These are phyloP conservation scores for Acer negundo DNA, from an alignment of 345 rosid genomes.

Conservation along the genomic window DNA sequence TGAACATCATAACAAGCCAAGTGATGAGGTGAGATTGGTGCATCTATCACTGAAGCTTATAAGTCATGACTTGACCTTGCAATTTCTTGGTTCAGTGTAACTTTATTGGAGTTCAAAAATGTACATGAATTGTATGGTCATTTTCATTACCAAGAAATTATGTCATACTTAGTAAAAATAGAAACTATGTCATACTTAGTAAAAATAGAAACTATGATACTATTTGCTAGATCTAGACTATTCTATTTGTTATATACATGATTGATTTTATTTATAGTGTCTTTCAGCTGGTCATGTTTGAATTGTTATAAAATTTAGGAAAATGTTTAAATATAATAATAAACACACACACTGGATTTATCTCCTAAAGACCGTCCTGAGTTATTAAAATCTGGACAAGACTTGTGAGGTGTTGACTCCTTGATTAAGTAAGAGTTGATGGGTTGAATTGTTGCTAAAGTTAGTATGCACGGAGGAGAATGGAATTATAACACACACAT, in stretches of 20 bases:
- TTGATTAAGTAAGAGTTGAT: background rate
- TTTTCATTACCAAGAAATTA: too few relatives aligned
- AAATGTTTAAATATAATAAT: background rate
- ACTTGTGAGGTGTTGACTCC: background rate
- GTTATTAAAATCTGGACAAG: background rate
- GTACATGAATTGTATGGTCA: too few relatives aligned
- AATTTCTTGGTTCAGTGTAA: too few relatives aligned
- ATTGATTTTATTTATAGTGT: background rate
- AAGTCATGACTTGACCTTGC: too few relatives aligned
- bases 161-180: too few relatives aligned
- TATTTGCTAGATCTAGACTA: too few relatives aligned
- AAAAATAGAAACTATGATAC: too few relatives aligned
- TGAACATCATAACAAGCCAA: slow-evolving; percentile 60
- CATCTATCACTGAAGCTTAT: background rate
- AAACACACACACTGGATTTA: background rate
- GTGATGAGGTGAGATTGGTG: slow-evolving; percentile 61
- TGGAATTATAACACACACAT: background rate
- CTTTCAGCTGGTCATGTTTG: slow-evolving; percentile 1
- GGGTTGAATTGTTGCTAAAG: too few relatives aligned
- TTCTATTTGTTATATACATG: too few relatives aligned
- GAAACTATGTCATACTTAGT: too few relatives aligned
- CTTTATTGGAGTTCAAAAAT: too few relatives aligned
- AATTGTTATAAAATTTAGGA: background rate
- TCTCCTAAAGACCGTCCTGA: background rate
- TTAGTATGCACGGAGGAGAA: background rate